A percentile compares a stretch with the other conserved stretches of the same genome.
phyloP scores from a whole-genome alignment of 2,329 filamentous ascomycete species.

The Cercospora zeina region DNA sequence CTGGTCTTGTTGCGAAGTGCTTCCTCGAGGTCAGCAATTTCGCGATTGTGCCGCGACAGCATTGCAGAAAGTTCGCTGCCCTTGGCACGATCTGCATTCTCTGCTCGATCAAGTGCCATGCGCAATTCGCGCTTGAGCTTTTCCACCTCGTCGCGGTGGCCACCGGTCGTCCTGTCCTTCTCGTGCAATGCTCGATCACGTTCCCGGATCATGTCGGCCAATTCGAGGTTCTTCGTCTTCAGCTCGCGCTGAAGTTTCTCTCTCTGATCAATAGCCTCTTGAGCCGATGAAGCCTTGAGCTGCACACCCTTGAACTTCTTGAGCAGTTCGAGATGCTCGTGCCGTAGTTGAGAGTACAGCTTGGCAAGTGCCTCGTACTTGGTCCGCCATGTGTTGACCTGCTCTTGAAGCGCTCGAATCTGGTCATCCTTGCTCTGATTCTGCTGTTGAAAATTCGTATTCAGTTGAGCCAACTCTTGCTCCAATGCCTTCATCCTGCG shows the following conservation, averaged over 20 bases:
- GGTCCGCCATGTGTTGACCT: conserved; percentile 94
- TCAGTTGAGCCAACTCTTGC: conserved; percentile 78
- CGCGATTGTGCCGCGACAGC: conserved; percentile 93
- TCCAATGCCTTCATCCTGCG: conserved; percentile 89
- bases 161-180: conserved; percentile 80
- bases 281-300: conserved; percentile 92
- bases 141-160: conserved; percentile 89
- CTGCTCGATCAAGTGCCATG: conserved; percentile 85
- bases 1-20: conserved; percentile 82
- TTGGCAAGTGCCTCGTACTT: conserved; percentile 98
- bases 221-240: conserved; percentile 98
- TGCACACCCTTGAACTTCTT: conserved; percentile 97
- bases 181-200: conserved; percentile 91
- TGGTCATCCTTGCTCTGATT: conserved; percentile 90
- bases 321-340: conserved; percentile 90
- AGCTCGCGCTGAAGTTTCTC: conserved; percentile 97
- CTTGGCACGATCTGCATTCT: conserved; percentile 89
- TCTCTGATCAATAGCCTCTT: conserved; percentile 90
- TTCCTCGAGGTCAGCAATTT: conserved; percentile 96
- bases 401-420: conserved; percentile 87
- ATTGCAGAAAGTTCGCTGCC: conserved; percentile 92
- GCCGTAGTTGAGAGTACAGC: conserved; percentile 91
- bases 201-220: conserved; percentile 98
- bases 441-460: conserved; percentile 81
- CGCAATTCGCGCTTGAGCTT: conserved; percentile 92